Conservation (phyloP, 352 stramenopile genomes). For the Phytophthora sp. region DNA sequence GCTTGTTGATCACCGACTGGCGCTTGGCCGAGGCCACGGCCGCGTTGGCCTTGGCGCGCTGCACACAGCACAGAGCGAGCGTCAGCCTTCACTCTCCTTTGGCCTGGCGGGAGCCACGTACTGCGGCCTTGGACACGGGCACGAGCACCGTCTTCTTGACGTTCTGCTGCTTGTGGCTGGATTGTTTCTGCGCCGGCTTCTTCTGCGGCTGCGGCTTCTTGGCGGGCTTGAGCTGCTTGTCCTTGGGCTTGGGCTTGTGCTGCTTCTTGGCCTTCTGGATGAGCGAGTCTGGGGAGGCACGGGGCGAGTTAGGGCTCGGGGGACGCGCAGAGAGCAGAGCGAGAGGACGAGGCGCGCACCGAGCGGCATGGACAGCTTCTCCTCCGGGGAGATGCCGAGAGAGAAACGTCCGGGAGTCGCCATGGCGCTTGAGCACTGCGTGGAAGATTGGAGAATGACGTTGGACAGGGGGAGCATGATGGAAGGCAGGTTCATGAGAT, state of each 20-base stretch:
- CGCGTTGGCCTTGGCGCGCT: slow-evolving; percentile 51
- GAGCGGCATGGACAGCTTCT: slow-evolving; percentile 61
- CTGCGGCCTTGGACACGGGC: slow-evolving; percentile 63
- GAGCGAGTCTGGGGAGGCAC: slow-evolving; percentile 36
- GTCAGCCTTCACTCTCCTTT: background rate
- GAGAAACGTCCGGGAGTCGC: slow-evolving; percentile 37
- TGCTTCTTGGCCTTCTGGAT: slow-evolving; percentile 53
- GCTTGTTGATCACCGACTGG: slow-evolving; percentile 77
- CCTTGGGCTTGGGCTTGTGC: slow-evolving; percentile 22
- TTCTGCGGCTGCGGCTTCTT: slow-evolving; percentile 16
- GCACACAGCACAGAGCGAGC: background rate
- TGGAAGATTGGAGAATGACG: slow-evolving; percentile 1
- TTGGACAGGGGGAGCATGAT: too few species aligned
- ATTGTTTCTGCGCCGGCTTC: slow-evolving; percentile 20
- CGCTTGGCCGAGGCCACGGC: slow-evolving; percentile 64
- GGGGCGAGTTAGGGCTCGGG: background rate
- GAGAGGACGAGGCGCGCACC: slow-evolving; percentile 22
- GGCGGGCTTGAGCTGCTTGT: background rate
- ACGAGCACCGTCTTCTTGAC: slow-evolving; percentile 82
- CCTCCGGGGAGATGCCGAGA: slow-evolving; percentile 58
- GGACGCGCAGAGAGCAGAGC: background rate
- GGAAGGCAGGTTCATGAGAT: too few species aligned
- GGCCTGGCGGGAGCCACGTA: slow-evolving; percentile 26
- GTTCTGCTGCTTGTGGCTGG: slow-evolving; percentile 57
- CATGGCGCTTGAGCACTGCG: slow-evolving; percentile 14